Evolutionary conservation across 257 asterid species (phyloP), one percentile per base, ranked within the genome.

Genomic region (Schizonepeta tenuifolia): DNA sequence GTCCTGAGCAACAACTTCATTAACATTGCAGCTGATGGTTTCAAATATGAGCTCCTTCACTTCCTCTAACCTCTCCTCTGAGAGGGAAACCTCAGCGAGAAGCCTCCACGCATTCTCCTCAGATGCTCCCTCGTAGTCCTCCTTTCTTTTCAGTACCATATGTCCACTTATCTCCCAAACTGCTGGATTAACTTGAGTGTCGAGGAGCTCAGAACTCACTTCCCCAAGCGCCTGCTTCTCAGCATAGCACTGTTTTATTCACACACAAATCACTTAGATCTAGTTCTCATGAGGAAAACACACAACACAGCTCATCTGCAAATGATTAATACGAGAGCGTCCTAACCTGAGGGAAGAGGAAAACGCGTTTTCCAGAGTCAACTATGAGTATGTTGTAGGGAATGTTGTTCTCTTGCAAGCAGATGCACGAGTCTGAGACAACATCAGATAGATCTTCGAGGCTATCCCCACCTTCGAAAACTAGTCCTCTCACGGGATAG

Each of bases 91-190:
- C 89, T 90, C 96, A 6, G 98, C 98, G 18, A 92, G 83, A 11
- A 92, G 96, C 86, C 85, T 84, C 94, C 93, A 85, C n/a, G 98
- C 98, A 11, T 90, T 90, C 36, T 68, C 91, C 69, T 90, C 90
- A 0, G 92, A 80, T 12, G 98, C 98, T 18, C 73, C 89, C 66
- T 88, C 96, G 11, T 88, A 92, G 64, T 90, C 98, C 75, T 88
- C 75, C 90, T 92, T 92, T 66, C 96, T 78, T 67, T 92, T 92
- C 83, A 92, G 76, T 20, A 92, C 96, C 92, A 92, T 92, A 65
- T 89, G 98, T 40, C 98, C 98, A 44, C 98, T 92, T 1, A 92
- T 90, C 83, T 92, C 98, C 98, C 98, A 92, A 17, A 92, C 98
- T 1, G 96, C 96, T 1, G 97, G 97, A 77, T 92, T 92, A 10